Base-by-base conservation (phyloP, 768 basidiomycete genomes). In the Kwoniella europaea region DNA sequence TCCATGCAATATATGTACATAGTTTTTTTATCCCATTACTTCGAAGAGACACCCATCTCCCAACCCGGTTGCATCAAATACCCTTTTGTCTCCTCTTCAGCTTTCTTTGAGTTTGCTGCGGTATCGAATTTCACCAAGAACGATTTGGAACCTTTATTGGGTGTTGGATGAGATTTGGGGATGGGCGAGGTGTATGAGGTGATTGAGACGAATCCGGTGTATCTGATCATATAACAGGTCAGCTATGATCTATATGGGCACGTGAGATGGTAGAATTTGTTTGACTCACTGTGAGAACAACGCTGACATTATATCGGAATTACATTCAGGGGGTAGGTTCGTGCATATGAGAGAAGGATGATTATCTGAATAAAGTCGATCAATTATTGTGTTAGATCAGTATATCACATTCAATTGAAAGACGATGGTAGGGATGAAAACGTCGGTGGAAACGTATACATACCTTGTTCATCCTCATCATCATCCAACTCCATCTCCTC, bases 401-500 rank as follows among this genome's bases (percentile, higher is more conserved):
- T 58, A 13, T 20, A 46, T 29, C 27, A 42, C 18, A 43, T 42
- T 22, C 16, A 10, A 16, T 4, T 24, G 46, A 27, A 13, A 41
- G 24, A 61, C 35, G 35, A 43, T 24, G 24, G 24, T 13, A 61
- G 60, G 16, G 35, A 35, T 35, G 35, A 35, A 35, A 35, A 6
- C 3, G 6, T 35, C 1, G 35, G 35, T 35, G 3, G 35, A 15
- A 10, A 22, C 24, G 63, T 13, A 20, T 15, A 65, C 42, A n/a
- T 27, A 44, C 64, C 52, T 22, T 41, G 18, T 43, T 58, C 72
- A 53, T 57, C 92, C 44, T 83, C 83, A 16, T 84, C 83, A 57
- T 84, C 83, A 58, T 97, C 93, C 61, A 94, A 93, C 71, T 94
- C 93, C 78, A 94, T 92, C 85, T 96, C 94, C 91, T 95, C 95